Evolutionary conservation across 768 basidiomycete genomes (phyloP).

Genomic region (Neoboletus brunneissimus): DNA sequence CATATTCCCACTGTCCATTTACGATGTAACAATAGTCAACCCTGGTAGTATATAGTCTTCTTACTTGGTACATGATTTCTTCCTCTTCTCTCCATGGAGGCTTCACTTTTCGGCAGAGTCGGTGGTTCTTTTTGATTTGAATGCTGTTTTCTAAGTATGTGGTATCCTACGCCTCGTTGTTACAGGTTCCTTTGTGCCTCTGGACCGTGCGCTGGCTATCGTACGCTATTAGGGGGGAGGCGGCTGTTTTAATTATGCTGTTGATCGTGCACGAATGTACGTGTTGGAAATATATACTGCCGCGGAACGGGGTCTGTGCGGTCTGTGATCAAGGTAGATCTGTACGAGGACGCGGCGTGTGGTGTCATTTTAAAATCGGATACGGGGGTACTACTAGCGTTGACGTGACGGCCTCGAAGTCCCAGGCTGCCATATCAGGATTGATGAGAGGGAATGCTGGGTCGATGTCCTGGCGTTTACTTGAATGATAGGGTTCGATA

Average conservation of each 20-base stretch:
- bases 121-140: constrained; percentile 3
- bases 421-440: not conserved
- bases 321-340: too few species aligned
- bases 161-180: constrained; percentile 11
- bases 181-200: not conserved
- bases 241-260: constrained; percentile 4
- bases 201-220: constrained; percentile 11
- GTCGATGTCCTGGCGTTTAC: not conserved
- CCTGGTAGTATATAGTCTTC: constrained; percentile 29
- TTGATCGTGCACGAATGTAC: not conserved
- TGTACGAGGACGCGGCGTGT: too few species aligned
- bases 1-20: constrained; percentile 32
- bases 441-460: not conserved
- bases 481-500: not conserved
- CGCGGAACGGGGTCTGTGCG: not conserved
- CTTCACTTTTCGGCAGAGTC: not conserved
- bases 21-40: constrained; percentile 34
- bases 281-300: not conserved
- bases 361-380: not conserved
- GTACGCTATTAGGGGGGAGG: constrained; percentile 1
- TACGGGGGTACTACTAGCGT: not conserved
- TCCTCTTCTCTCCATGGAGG: not conserved
- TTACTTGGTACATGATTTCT: constrained; percentile 16
- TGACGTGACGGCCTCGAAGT: not conserved
- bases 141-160: constrained; percentile 3